These are phyloP conservation scores for Trametes maxima DNA, from an alignment of 768 basidiomycete genomes.

Conservation along the genomic window DNA sequence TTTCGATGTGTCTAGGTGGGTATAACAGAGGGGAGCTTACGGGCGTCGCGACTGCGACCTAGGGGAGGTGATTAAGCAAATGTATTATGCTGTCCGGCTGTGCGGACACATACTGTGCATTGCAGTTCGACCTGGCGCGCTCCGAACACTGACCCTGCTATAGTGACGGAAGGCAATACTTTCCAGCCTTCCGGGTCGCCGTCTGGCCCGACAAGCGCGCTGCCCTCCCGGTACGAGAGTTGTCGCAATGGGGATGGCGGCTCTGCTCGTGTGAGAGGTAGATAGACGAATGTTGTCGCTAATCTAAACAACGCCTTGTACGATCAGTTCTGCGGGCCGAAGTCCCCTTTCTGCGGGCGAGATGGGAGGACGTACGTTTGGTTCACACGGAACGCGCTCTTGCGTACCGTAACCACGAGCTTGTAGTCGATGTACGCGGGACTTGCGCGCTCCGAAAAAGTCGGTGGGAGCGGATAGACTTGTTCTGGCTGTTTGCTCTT, in stretches of 20 bases:
- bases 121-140: conserved; percentile 34
- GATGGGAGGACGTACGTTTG: conserved; percentile 42
- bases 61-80: neutral
- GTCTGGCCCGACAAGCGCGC: conserved; percentile 39
- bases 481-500: conserved; percentile 37
- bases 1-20: neutral
- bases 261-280: conserved; percentile 37
- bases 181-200: conserved; percentile 47
- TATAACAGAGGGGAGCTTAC: conserved; percentile 31
- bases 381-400: conserved; percentile 50
- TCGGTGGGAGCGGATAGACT: conserved; percentile 49
- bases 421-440: conserved; percentile 61
- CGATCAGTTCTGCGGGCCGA: neutral
- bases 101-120: conserved; percentile 34
- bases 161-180: conserved; percentile 32
- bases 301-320: conserved; percentile 18
- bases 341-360: neutral
- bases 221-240: conserved; percentile 39
- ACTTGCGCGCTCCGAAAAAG: conserved; percentile 57
- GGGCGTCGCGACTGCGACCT: conserved; percentile 56
- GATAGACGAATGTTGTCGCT: conserved; percentile 36
- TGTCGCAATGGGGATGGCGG: conserved; percentile 40
- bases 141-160: conserved; percentile 41
- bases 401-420: conserved; percentile 51
- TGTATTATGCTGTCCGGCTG: neutral